Evolutionary conservation across 2,329 filamentous ascomycete species (phyloP), one percentile per base, ranked within the genome.

Genomic region (Alternaria metachromatica): DNA sequence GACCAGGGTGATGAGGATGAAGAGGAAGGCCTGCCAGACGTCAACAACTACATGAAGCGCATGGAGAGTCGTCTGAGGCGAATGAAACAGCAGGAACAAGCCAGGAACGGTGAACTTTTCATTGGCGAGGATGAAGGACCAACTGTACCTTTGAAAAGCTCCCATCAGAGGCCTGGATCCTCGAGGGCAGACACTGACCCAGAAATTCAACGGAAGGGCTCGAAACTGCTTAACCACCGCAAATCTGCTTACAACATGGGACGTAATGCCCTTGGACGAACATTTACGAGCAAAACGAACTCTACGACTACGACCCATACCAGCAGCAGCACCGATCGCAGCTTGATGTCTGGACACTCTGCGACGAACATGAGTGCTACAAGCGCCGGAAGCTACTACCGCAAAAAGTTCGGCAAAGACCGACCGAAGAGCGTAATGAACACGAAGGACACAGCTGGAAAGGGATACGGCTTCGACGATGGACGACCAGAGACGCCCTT

Each of bases 291-390:
- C 30, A 97, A 96, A 79, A 97, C 94, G 2, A 93, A 89, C 69
- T 91, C 91, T 5, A 96, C 93, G 1, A 88, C 84, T 26, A 84
- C 85, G n/a, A 63, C 60, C 25, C 87, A 87, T 71, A 84, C 84
- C 62, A 91, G 88, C 67, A 88, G 86, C 44, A 92, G 90, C 67
- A 97, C 93, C 15, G 89, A 90, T 71, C 89, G 91, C 72, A 98
- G 93, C 73, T 80, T 99, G 46, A 97, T 97, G 95, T 98, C 95
- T 78, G 96, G 95, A 4, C 87, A 88, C 56, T 98, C 96, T 57
- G 96, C 96, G 0, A 90, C 94, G 55, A 95, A 88, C 12, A 93
- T 97, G 80, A 98, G 95, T 78, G 92, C 94, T 55, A 98, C 96
- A 15, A 98, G 96, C 80, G 96, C 96, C 15, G 96, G 94, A 58